These are phyloP conservation scores for Myriosclerotinia scirpicola DNA, from an alignment of 2,329 filamentous ascomycete species.

Conservation along the genomic window DNA sequence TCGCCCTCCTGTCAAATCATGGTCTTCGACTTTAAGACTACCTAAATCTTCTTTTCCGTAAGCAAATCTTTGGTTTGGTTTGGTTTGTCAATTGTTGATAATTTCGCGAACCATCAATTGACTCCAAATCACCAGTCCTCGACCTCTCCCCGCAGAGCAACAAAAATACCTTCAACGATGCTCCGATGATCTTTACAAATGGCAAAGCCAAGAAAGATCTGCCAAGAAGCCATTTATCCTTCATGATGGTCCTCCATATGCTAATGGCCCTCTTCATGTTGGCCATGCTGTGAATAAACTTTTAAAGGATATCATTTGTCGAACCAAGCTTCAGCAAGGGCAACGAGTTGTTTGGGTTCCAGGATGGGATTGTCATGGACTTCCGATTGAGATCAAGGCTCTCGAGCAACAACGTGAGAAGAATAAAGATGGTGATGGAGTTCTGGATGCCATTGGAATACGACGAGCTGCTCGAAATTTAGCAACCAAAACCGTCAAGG, in stretches of 20 bases:
- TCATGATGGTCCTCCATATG: constrained; percentile 96
- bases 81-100: constrained; percentile 24
- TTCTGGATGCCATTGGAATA: constrained; percentile 56
- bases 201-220: constrained; percentile 59
- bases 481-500: constrained; percentile 65
- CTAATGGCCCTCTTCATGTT: constrained; percentile 87
- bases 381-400: constrained; percentile 96
- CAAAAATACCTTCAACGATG: constrained; percentile 68
- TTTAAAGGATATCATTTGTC: constrained; percentile 88
- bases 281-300: constrained; percentile 97
- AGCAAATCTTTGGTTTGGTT: constrained; percentile 35
- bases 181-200: constrained; percentile 84
- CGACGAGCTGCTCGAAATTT: constrained; percentile 64
- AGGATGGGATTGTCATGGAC: constrained; percentile 96
- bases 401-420: constrained; percentile 47
- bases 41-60: constrained; percentile 74
- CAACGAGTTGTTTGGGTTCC: constrained; percentile 78
- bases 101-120: constrained; percentile 20
- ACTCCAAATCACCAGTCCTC: constrained; percentile 33
- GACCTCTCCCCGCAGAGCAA: constrained; percentile 47
- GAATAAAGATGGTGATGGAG: constrained; percentile 37
- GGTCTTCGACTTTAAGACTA: constrained; percentile 73
- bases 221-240: constrained; percentile 64
- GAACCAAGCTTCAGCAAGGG: constrained; percentile 75
- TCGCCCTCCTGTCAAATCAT: constrained; percentile 51